phyloP scores from a whole-genome alignment of 2,329 filamentous ascomycete species.

The Sporothrix protearum region DNA sequence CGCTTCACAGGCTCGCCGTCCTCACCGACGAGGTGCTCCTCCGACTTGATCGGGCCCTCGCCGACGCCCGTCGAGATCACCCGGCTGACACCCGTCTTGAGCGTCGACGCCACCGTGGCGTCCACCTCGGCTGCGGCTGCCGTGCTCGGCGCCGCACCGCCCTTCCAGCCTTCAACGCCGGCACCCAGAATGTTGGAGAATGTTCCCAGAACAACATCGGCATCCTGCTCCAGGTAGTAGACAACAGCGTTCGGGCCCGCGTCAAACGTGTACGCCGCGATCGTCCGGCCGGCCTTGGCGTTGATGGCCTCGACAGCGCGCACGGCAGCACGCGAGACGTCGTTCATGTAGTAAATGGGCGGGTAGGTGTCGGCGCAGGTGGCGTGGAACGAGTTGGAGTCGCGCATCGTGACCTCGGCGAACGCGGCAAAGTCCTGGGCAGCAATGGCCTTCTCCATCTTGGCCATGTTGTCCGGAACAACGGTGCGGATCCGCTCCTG shows the following conservation, averaged over 20 bases:
- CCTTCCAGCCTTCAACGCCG: conserved; percentile 69
- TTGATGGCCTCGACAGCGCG: conserved; percentile 89
- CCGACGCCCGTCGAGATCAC: conserved; percentile 91
- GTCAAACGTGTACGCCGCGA: conserved; percentile 96
- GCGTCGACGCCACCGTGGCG: conserved; percentile 57
- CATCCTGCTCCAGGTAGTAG: conserved; percentile 84
- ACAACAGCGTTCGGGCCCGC: conserved; percentile 95
- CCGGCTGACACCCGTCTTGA: conserved; percentile 78
- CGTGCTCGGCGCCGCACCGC: conserved; percentile 47
- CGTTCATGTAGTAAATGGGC: conserved; percentile 98
- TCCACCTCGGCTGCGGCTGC: conserved; percentile 58
- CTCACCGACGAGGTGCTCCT: conserved; percentile 70
- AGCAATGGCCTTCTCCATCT: conserved; percentile 33
- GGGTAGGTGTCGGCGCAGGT: conserved; percentile 93
- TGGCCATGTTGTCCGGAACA: conserved; percentile 47
- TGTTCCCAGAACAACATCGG: conserved; percentile 67
- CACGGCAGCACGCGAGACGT: conserved; percentile 82
- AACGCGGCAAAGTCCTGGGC: conserved; percentile 77
- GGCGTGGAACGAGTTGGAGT: conserved; percentile 96
- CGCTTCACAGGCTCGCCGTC: conserved; percentile 51
- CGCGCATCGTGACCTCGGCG: conserved; percentile 88
- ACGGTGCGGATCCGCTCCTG: conserved; percentile 67
- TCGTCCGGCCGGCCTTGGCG: conserved; percentile 66
- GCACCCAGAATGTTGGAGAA: conserved; percentile 65
- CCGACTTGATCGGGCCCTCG: conserved; percentile 77